These are phyloP conservation scores for Gnetum montanum DNA, from an alignment of 75 land plant species.

Conservation along the genomic window DNA sequence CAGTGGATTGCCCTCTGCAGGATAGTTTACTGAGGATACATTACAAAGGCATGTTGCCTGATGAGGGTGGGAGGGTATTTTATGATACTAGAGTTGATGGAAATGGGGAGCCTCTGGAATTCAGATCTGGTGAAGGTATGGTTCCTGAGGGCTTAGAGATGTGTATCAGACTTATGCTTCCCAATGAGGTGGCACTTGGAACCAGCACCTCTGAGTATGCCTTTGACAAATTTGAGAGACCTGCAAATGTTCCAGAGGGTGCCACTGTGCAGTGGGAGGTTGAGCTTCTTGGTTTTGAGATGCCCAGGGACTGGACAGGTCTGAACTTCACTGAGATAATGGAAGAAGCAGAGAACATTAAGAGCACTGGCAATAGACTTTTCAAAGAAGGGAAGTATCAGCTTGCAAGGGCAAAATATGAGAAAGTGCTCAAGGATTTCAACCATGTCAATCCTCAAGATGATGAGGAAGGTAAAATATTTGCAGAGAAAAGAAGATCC, in stretches of 20 bases:
- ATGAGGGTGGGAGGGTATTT: conserved; percentile 71
- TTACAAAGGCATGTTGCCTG: conserved; percentile 81
- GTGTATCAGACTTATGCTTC: conserved; percentile 88
- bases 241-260: conserved; percentile 78
- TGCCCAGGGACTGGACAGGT: conserved; percentile 94
- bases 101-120: conserved; percentile 75
- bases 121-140: conserved; percentile 89
- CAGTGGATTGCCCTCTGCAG: conserved; percentile 98
- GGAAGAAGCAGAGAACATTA: conserved; percentile 87
- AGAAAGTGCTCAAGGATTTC: conserved; percentile 84
- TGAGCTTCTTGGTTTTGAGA: conserved; percentile 82
- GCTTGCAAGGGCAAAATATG: conserved; percentile 93
- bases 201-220: conserved; percentile 90
- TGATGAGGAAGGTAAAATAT: conserved; percentile 84
- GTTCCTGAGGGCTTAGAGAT: conserved; percentile 97
- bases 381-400: conserved; percentile 93
- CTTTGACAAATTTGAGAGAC: conserved; percentile 90
- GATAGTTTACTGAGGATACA: conserved; percentile 84
- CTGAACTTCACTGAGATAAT: conserved; percentile 71
- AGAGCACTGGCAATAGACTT: conserved; percentile 76
- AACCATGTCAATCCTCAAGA: conserved; percentile 94
- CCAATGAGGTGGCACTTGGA: conserved; percentile 75
- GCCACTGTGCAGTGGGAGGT: conserved; percentile 91
- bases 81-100: conserved; percentile 73
- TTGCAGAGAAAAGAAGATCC: conserved; percentile 40